These are phyloP conservation scores for Asterophora lycoperdoides DNA, from an alignment of 768 basidiomycete species.

Conservation along the genomic window DNA sequence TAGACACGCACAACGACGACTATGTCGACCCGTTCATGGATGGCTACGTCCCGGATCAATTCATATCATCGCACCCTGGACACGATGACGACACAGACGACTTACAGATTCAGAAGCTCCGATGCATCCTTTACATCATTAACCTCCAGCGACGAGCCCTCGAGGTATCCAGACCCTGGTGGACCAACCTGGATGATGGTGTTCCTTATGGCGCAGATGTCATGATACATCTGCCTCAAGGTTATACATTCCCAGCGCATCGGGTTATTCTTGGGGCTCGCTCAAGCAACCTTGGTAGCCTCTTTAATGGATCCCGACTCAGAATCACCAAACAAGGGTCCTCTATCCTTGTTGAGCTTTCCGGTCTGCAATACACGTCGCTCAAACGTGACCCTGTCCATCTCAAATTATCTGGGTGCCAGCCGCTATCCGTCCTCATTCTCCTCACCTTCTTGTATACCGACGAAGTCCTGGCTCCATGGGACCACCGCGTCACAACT, in stretches of 20 bases:
- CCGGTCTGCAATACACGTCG: slow-evolving; percentile 4
- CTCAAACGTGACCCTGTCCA: slow-evolving; percentile 12
- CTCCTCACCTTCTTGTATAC: slow-evolving; percentile 85
- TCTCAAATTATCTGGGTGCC: slow-evolving; percentile 50
- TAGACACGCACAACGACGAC: not conserved
- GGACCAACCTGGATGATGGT: slow-evolving; percentile 14
- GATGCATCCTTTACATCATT: slow-evolving; percentile 31
- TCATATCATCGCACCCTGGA: not conserved
- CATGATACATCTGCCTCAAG: slow-evolving; percentile 39
- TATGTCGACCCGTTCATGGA: too few species aligned
- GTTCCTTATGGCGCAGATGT: slow-evolving; percentile 61
- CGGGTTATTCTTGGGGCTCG: slow-evolving; percentile 62
- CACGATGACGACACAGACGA: slow-evolving; percentile 36
- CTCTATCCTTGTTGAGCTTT: slow-evolving; percentile 28
- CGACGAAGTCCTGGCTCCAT: slow-evolving; percentile 76
- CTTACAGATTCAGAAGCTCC: slow-evolving; percentile 26
- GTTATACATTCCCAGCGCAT: slow-evolving; percentile 57
- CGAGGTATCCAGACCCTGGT: slow-evolving; percentile 7
- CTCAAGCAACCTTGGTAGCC: slow-evolving; percentile 38
- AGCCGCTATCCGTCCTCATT: slow-evolving; percentile 66
- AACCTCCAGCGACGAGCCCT: slow-evolving; percentile 23
- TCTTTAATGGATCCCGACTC: slow-evolving; percentile 33
- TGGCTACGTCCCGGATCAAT: not conserved
- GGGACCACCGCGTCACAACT: slow-evolving; percentile 68
- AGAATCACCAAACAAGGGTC: slow-evolving; percentile 23